These are phyloP conservation scores for Neurospora sp. DNA, from an alignment of 495 filamentous ascomycete genomes.

Conservation along the genomic window DNA sequence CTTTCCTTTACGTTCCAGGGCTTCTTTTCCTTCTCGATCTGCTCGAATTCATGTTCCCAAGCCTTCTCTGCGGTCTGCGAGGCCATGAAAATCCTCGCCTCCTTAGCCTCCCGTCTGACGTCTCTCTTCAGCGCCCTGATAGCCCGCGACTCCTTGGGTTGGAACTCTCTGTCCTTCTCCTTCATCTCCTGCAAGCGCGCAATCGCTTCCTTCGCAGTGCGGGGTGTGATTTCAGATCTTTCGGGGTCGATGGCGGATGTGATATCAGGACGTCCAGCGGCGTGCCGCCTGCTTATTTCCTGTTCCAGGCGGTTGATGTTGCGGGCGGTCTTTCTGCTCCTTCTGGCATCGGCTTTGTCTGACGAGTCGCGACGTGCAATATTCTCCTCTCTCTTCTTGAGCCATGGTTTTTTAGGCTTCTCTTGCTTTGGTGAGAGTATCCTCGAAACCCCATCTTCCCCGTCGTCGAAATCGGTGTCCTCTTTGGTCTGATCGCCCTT, in stretches of 20 bases:
- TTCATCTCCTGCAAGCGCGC: neutral
- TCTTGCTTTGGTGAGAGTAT: neutral
- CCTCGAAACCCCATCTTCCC: neutral
- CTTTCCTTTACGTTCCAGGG: neutral
- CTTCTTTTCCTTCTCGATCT: slow-evolving; percentile 2
- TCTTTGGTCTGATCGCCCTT: neutral
- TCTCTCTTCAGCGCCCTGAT: neutral
- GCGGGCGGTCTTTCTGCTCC: neutral
- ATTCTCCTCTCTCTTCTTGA: neutral
- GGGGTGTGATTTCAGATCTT: neutral
- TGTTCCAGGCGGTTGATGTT: neutral
- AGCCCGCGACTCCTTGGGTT: neutral
- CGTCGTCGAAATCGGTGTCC: neutral
- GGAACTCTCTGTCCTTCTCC: neutral
- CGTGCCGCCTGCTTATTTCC: neutral
- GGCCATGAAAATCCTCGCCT: neutral
- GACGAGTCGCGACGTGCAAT: neutral
- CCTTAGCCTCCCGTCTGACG: neutral
- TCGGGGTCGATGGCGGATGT: neutral
- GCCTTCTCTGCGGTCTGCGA: neutral
- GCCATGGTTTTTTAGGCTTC: neutral
- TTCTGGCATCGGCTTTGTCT: neutral
- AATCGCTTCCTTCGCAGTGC: neutral
- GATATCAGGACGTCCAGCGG: neutral
- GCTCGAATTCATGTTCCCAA: neutral